A percentile compares a stretch with the other conserved stretches of the same genome.
These are phyloP conservation scores for Yarrowia yakushimensis DNA, from an alignment of 805 yeast species.

Conservation along the genomic window DNA sequence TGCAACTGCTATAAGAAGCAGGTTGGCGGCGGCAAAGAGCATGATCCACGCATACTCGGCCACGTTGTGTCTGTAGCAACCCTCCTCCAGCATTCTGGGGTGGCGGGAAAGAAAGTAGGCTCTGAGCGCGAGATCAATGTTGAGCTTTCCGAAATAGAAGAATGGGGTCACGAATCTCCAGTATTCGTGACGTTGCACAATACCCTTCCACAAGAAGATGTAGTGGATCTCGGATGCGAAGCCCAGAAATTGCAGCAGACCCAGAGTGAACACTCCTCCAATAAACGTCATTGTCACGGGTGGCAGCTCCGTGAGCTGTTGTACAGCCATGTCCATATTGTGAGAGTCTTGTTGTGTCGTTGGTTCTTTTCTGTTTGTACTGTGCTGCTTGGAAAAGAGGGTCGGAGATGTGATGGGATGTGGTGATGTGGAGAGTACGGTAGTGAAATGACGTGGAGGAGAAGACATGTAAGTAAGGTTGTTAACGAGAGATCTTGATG, in stretches of 20 bases:
- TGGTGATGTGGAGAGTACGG: background rate
- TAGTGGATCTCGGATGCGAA: conserved; percentile 18
- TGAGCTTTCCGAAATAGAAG: conserved; percentile 44
- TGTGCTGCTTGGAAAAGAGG: background rate
- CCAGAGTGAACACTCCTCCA: conserved; percentile 17
- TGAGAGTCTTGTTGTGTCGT: background rate
- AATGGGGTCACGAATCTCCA: conserved; percentile 45
- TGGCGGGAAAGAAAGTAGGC: conserved; percentile 41
- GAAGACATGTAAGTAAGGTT: background rate
- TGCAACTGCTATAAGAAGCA: conserved; percentile 38
- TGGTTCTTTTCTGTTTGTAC: background rate
- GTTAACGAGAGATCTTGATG: background rate
- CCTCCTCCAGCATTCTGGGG: conserved; percentile 42
- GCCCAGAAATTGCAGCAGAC: conserved; percentile 15
- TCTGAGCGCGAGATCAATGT: conserved; percentile 39
- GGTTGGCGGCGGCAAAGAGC: conserved; percentile 34
- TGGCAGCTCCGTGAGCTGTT: conserved; percentile 25
- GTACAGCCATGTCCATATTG: conserved; percentile 22
- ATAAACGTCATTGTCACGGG: conserved; percentile 24
- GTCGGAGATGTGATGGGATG: background rate
- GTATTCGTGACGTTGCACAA: conserved; percentile 32
- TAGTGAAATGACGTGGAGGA: conserved; percentile 24
- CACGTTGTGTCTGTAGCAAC: conserved; percentile 35
- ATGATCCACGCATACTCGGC: conserved; percentile 44
- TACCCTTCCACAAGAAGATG: conserved; percentile 23